A percentile compares a stretch with the other conserved stretches of the same genome.
Evolutionary conservation across 495 filamentous ascomycete species (phyloP).

Genomic region (Ascodesmis nigricans): DNA sequence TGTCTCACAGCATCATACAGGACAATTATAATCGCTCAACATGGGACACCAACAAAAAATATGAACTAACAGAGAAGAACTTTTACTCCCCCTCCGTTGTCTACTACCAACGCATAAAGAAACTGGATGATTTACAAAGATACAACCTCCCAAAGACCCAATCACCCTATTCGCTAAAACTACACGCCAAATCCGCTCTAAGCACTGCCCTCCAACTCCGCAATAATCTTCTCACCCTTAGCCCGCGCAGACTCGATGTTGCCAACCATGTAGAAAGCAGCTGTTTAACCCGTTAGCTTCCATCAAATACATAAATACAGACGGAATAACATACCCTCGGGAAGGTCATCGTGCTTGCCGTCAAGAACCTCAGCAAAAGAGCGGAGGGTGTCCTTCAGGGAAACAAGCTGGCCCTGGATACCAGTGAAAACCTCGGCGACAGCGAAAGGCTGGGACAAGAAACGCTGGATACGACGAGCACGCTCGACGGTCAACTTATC

Average conservation of each 20-base stretch:
- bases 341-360: conserved; percentile 87
- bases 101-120: no score
- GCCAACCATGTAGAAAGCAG: conserved; percentile 53
- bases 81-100: no score
- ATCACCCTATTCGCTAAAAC: no score
- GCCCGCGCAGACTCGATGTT: conserved; percentile 76
- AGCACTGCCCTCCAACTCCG: conserved; percentile 61
- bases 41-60: no score
- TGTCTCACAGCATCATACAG: no score
- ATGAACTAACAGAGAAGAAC: no score
- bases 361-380: conserved; percentile 95
- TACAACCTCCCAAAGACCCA: no score
- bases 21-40: no score
- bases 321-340: conserved; percentile 51
- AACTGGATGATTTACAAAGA: no score
- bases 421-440: conserved; percentile 33
- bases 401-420: conserved; percentile 93
- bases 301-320: neutral
- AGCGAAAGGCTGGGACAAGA: conserved; percentile 97
- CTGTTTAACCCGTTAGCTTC: no score
- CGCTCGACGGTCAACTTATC: conserved; percentile 99
- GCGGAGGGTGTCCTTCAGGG: conserved; percentile 91
- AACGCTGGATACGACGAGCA: conserved; percentile 98
- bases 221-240: conserved; percentile 99
- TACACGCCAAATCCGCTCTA: no score